phyloP scores from a whole-genome alignment of 2,329 filamentous ascomycete genomes.

The Pseudogymnoascus sp. region DNA sequence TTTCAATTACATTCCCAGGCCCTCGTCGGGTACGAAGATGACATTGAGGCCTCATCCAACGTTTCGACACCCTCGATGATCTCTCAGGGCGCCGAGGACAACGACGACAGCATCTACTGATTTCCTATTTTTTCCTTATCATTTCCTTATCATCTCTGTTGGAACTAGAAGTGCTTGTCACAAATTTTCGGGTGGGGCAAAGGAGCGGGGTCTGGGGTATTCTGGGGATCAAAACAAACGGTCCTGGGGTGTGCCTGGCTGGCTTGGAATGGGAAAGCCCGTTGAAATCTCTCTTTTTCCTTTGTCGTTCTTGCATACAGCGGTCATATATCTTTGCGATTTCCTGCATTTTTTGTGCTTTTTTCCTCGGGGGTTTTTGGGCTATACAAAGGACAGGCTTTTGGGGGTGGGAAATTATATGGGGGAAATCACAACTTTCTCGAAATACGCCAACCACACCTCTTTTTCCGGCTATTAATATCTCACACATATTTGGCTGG shows the following conservation, averaged over 20 bases:
- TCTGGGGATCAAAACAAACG: constrained; percentile 18
- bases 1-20: constrained; percentile 96
- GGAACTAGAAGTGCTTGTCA: constrained; percentile 13
- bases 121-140: constrained; percentile 23
- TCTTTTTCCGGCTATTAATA: constrained; percentile 22
- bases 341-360: constrained; percentile 13
- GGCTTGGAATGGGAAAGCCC: constrained; percentile 17
- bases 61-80: constrained; percentile 64
- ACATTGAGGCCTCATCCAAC: constrained; percentile 60
- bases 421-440: constrained; percentile 24
- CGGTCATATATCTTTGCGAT: constrained; percentile 16
- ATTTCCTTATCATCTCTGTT: constrained; percentile 20
- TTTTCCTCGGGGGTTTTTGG: constrained; percentile 33
- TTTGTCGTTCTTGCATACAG: constrained; percentile 30
- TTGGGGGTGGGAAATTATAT: constrained; percentile 30
- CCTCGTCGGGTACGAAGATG: constrained; percentile 88
- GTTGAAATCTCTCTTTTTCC: constrained; percentile 19
- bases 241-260: constrained; percentile 15
- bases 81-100: constrained; percentile 55
- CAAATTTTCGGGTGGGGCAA: too few relatives aligned
- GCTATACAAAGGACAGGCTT: constrained; percentile 32
- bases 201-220: constrained; percentile 7
- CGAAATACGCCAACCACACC: constrained; percentile 10
- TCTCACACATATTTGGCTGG: constrained; percentile 28
- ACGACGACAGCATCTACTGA: constrained; percentile 63